Evolutionary conservation across 306 rosid genomes (phyloP).

Genomic region (Cucurbita pepo): DNA sequence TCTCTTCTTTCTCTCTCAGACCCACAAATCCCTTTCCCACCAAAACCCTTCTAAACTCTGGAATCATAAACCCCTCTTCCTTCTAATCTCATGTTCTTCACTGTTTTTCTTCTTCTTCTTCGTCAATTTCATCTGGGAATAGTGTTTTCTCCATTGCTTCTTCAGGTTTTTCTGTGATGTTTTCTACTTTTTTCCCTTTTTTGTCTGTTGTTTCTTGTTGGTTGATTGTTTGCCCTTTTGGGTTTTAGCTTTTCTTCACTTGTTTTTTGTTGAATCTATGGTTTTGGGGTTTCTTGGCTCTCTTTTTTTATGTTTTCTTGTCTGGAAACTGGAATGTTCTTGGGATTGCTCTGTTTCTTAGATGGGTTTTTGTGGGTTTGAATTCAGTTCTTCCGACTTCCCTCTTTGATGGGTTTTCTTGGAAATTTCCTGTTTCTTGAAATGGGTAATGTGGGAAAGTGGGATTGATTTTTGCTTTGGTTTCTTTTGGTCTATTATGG

Average conservation of each 20-base stretch:
- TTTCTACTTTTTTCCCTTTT: background rate
- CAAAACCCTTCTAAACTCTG: background rate
- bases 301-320: background rate
- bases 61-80: background rate
- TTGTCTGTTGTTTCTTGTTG: background rate
- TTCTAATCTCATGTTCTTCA: background rate
- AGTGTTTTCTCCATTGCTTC: background rate
- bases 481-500: background rate
- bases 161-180: background rate
- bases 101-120: background rate
- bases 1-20: background rate
- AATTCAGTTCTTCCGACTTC: background rate
- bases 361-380: background rate
- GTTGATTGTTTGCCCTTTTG: background rate
- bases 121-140: background rate
- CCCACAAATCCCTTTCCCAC: background rate
- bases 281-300: background rate
- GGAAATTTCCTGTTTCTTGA: background rate
- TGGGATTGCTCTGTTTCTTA: background rate
- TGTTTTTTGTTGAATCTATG: background rate
- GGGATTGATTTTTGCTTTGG: background rate
- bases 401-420: background rate
- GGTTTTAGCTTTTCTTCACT: background rate
- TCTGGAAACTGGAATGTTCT: background rate
- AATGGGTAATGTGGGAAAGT: background rate